phyloP scores from a whole-genome alignment of 176 grass and related monocot species.

The Eleusine indica region DNA sequence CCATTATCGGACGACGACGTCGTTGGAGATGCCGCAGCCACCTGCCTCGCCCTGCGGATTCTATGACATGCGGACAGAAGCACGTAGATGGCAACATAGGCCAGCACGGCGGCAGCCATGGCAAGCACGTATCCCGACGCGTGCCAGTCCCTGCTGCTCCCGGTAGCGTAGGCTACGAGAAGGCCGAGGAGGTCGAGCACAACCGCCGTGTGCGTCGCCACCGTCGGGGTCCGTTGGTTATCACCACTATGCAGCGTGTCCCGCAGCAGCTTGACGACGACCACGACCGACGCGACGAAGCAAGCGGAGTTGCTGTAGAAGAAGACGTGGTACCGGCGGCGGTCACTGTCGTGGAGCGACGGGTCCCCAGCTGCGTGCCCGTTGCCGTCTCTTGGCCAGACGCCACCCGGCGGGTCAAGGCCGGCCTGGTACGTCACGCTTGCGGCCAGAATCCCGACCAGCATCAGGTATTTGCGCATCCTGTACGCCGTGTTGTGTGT shows the following conservation, averaged over 20 bases:
- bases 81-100: constrained; percentile 3
- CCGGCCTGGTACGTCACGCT: constrained; percentile 37
- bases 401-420: constrained; percentile 26
- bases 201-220: constrained; percentile 24
- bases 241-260: not conserved
- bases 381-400: constrained; percentile 9
- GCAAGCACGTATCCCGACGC: not conserved
- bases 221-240: not conserved
- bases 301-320: too few species aligned
- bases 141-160: not conserved
- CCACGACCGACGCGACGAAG: too few species aligned
- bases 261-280: not conserved
- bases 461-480: constrained; percentile 16
- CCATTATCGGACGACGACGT: too few species aligned
- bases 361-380: not conserved
- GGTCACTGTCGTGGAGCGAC: constrained; percentile 4
- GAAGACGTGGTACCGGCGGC: too few species aligned
- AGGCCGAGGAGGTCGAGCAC: constrained; percentile 21
- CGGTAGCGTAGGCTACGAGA: not conserved
- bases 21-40: too few species aligned
- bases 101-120: not conserved
- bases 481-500: not conserved
- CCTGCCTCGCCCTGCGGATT: too few species aligned
- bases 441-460: constrained; percentile 26
- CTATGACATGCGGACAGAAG: not conserved